Evolutionary conservation across 2,329 filamentous ascomycete species (phyloP).

Genomic region (Huntiella decipiens): DNA sequence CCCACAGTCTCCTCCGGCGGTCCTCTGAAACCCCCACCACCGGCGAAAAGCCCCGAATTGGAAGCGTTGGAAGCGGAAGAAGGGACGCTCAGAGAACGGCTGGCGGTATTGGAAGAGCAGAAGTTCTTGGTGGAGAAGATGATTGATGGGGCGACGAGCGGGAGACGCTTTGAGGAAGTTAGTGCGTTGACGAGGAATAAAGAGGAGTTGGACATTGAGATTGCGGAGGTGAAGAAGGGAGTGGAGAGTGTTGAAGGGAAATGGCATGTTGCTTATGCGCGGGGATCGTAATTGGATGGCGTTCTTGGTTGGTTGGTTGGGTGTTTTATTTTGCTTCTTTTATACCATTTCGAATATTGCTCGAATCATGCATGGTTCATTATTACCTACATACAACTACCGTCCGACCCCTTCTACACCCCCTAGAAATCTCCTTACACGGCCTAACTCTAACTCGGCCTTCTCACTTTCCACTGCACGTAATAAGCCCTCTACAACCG

Average conservation of each 20-base stretch:
- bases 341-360: slow-evolving; percentile 1
- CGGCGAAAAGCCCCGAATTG: slow-evolving; percentile 19
- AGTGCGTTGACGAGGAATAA: slow-evolving; percentile 59
- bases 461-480: slow-evolving; percentile 80
- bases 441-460: slow-evolving; percentile 52
- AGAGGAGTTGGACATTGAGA: slow-evolving; percentile 66
- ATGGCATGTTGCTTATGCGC: slow-evolving; percentile 12
- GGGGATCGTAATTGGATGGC: neutral
- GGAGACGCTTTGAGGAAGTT: slow-evolving; percentile 72
- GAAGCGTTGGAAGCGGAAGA: slow-evolving; percentile 60
- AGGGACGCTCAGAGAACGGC: slow-evolving; percentile 56
- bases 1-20: slow-evolving; percentile 19
- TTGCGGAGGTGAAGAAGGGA: slow-evolving; percentile 45
- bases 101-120: slow-evolving; percentile 81
- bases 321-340: neutral
- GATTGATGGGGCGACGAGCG: slow-evolving; percentile 57
- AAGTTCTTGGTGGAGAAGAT: slow-evolving; percentile 76
- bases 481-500: slow-evolving; percentile 58
- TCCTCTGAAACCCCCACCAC: slow-evolving; percentile 19
- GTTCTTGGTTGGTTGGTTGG: neutral
- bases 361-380: neutral
- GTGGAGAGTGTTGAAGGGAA: slow-evolving; percentile 44
- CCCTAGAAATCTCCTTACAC: slow-evolving; percentile 61
- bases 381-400: slow-evolving; percentile 12
- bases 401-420: slow-evolving; percentile 49